These are phyloP conservation scores for Irpex sp. DNA, from an alignment of 1,284 basidiomycete genomes.

Conservation along the genomic window DNA sequence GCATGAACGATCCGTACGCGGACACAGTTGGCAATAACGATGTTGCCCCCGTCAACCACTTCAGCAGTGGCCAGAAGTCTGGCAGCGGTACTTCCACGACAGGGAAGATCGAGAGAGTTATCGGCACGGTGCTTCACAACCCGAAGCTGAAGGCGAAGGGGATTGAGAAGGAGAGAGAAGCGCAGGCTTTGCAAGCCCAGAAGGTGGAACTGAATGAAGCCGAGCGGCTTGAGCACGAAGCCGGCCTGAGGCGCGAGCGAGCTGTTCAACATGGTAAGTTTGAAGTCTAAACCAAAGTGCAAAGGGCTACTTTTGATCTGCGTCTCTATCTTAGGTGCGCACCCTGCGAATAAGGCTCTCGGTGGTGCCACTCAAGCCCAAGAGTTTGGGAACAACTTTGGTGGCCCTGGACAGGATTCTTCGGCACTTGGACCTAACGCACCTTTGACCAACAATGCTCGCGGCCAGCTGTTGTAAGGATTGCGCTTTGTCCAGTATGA, in stretches of 20 bases:
- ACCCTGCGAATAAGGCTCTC: conserved; percentile 15
- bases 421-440: not conserved
- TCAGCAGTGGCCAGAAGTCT: conserved; percentile 17
- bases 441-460: not conserved
- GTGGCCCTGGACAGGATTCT: conserved; percentile 3
- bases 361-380: conserved; percentile 13
- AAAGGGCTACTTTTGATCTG: not conserved
- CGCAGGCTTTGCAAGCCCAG: conserved; percentile 42
- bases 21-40: conserved; percentile 12
- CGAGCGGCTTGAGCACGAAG: conserved; percentile 50
- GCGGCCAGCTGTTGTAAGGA: conserved; percentile 3
- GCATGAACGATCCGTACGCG: conserved; percentile 9
- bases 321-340: conserved; percentile 11
- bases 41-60: conserved; percentile 21
- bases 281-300: not conserved
- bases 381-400: conserved; percentile 12
- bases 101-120: conserved; percentile 47
- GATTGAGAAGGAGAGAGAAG: conserved; percentile 52
- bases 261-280: conserved; percentile 47
- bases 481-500: not conserved
- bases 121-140: conserved; percentile 46
- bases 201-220: conserved; percentile 48
- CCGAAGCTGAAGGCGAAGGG: conserved; percentile 47
- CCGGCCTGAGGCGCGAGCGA: conserved; percentile 44
- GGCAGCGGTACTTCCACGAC: conserved; percentile 29